These are phyloP conservation scores for Pichia sp. DNA, from an alignment of 1,139 yeast species.

Conservation along the genomic window DNA sequence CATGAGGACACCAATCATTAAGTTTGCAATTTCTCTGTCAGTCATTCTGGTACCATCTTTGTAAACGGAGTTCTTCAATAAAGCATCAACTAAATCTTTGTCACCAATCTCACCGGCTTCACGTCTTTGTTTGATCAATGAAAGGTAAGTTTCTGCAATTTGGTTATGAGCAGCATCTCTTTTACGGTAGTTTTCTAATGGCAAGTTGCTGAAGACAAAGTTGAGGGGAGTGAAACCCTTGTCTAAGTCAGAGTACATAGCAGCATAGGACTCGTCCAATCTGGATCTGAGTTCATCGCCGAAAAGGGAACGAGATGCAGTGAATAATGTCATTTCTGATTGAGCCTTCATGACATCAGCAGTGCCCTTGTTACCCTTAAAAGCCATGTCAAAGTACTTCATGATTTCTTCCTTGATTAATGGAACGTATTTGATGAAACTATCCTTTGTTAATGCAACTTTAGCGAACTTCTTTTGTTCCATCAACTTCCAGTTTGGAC, in stretches of 20 bases:
- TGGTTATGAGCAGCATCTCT: slow-evolving; percentile 85
- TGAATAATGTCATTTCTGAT: slow-evolving; percentile 93
- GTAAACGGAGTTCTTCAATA: slow-evolving; percentile 76
- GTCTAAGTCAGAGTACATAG: slow-evolving; percentile 83
- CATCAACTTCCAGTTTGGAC: slow-evolving; percentile 90
- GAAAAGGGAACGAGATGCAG: slow-evolving; percentile 85
- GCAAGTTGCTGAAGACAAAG: slow-evolving; percentile 91
- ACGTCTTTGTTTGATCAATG: slow-evolving; percentile 70
- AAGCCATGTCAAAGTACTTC: slow-evolving; percentile 45
- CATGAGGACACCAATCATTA: slow-evolving; percentile 93
- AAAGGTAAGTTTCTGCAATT: slow-evolving; percentile 75
- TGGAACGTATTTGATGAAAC: slow-evolving; percentile 84
- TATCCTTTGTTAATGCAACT: slow-evolving; percentile 77
- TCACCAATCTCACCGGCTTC: slow-evolving; percentile 65
- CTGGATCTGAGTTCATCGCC: slow-evolving; percentile 88
- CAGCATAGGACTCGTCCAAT: slow-evolving; percentile 79
- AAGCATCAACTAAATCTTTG: slow-evolving; percentile 84
- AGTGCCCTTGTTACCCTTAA: slow-evolving; percentile 38
- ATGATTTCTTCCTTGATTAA: slow-evolving; percentile 71
- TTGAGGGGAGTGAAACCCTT: slow-evolving; percentile 95
- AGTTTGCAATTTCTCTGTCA: slow-evolving; percentile 88
- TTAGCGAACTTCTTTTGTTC: slow-evolving; percentile 98
- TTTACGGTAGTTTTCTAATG: slow-evolving; percentile 75
- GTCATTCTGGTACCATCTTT: slow-evolving; percentile 93
- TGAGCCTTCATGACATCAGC: slow-evolving; percentile 76